Evolutionary conservation across 306 rosid species (phyloP).

Genomic region (Mimosa bimucronata): DNA sequence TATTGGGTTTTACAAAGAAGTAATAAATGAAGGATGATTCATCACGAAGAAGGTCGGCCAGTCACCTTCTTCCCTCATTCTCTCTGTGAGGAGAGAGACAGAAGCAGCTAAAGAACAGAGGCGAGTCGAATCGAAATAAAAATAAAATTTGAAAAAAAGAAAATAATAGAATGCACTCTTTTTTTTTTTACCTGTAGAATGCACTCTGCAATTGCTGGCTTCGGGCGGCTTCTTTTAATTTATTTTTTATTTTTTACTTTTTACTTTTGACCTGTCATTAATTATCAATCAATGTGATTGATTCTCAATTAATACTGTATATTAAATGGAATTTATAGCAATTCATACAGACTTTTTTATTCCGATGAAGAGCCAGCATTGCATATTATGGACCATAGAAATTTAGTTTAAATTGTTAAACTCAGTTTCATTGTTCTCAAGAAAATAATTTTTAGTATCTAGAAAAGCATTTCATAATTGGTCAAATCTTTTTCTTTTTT

Average conservation of each 20-base stretch:
- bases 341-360: neutral
- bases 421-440: too few species aligned
- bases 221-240: slow-evolving; percentile 2
- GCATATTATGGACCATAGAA: neutral
- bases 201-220: slow-evolving; percentile 9
- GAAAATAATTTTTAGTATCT: too few species aligned
- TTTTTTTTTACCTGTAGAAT: too few species aligned
- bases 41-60: neutral
- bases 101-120: slow-evolving; percentile 14
- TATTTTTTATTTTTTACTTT: neutral
- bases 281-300: neutral
- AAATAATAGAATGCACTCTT: neutral
- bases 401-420: too few species aligned
- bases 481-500: too few species aligned
- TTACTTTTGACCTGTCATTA: too few species aligned
- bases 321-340: too few species aligned
- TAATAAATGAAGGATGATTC: slow-evolving; percentile 16
- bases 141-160: neutral
- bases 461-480: too few species aligned
- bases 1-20: slow-evolving; percentile 14
- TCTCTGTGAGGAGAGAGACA: slow-evolving; percentile 14
- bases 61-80: slow-evolving; percentile 6
- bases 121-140: slow-evolving; percentile 11
- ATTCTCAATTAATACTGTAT: too few species aligned
- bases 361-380: neutral